Percentiles rank a stretch among this genome's conserved stretches.
Conservation (phyloP, 2,329 filamentous ascomycete species). For the Mariannaea elegans region DNA sequence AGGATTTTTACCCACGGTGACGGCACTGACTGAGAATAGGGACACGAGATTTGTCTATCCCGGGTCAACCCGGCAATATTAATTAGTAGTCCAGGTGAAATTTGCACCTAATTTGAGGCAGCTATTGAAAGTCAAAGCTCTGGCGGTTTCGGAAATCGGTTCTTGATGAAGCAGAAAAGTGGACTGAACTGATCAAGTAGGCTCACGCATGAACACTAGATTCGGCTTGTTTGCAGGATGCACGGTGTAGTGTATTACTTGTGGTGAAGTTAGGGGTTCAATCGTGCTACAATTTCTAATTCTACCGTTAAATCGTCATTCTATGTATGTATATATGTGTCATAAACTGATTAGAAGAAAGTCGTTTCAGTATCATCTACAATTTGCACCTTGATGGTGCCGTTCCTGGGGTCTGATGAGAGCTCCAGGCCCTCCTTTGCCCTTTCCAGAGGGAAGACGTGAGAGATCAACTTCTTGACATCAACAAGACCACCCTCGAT, state of each 20-base stretch:
- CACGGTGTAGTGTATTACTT: too few relatives aligned
- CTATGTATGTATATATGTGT: conserved; percentile 12
- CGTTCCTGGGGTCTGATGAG: conserved; percentile 45
- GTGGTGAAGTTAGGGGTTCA: background rate
- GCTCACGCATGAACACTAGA: conserved; percentile 6
- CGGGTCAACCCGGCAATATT: background rate
- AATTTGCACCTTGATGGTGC: conserved; percentile 49
- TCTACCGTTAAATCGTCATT: conserved; percentile 15
- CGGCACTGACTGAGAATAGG: background rate
- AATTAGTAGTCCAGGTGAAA: background rate
- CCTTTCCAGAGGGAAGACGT: conserved; percentile 69
- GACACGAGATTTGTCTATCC: background rate
- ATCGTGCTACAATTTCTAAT: conserved; percentile 6
- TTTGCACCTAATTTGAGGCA: background rate
- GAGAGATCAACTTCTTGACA: conserved; percentile 67
- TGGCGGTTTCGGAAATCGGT: background rate
- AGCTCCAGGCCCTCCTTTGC: conserved; percentile 60
- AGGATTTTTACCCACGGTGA: background rate
- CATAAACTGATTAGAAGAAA: conserved; percentile 28
- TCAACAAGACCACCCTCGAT: conserved; percentile 68
- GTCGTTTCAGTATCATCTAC: conserved; percentile 42
- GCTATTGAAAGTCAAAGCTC: background rate
- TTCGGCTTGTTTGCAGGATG: background rate
- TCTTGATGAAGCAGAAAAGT: conserved; percentile 4
- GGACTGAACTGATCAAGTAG: background rate